These are phyloP conservation scores for Microthlaspi erraticum DNA, from an alignment of 345 rosid genomes.

Conservation along the genomic window DNA sequence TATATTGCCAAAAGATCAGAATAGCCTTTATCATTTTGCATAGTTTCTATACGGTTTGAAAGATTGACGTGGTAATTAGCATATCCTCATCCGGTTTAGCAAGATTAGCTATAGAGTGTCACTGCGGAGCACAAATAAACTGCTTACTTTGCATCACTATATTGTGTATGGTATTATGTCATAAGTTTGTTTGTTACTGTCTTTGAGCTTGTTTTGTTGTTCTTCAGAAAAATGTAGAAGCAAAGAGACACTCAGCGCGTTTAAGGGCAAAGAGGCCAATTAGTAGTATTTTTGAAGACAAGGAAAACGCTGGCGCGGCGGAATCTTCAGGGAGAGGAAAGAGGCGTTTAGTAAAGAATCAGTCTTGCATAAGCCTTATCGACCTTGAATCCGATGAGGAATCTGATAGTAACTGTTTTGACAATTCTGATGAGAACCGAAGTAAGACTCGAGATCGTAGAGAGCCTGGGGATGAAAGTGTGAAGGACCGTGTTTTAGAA, in stretches of 20 bases:
- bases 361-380: conserved; percentile 39
- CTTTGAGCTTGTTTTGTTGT: not conserved
- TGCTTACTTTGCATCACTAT: conserved; percentile 10
- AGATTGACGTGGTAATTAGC: not conserved
- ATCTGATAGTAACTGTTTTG: conserved; percentile 22
- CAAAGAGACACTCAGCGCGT: conserved; percentile 31
- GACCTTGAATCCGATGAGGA: conserved; percentile 58
- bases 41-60: not conserved
- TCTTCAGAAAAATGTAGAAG: conserved; percentile 30
- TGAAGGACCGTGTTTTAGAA: conserved; percentile 33
- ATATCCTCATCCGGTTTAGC: conserved; percentile 12
- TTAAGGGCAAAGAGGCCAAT: conserved; percentile 33
- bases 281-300: conserved; percentile 28
- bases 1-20: conserved; percentile 1
- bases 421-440: conserved; percentile 13
- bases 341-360: conserved; percentile 56
- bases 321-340: conserved; percentile 53
- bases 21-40: not conserved
- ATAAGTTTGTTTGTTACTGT: not conserved
- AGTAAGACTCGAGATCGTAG: conserved; percentile 35
- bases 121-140: not conserved
- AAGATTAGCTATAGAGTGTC: conserved; percentile 20
- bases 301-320: conserved; percentile 42
- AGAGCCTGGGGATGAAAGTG: conserved; percentile 30
- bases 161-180: not conserved